Evolutionary conservation across 1,284 basidiomycete genomes (phyloP), one percentile per base, ranked within the genome.

Genomic region (Leccinum pallidistipes): DNA sequence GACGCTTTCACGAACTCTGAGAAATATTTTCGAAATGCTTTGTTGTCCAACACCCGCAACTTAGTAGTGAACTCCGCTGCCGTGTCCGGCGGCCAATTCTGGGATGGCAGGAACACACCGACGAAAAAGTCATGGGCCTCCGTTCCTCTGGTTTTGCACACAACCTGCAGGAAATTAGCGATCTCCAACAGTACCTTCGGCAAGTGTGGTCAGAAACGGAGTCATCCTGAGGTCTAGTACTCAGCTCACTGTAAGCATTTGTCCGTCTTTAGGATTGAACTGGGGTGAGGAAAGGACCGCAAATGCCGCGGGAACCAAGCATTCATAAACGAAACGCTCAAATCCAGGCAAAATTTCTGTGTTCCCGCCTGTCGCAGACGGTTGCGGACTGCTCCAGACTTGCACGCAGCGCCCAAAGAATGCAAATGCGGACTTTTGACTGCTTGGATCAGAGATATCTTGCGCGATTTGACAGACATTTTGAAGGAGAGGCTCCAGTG

Each of bases 301-400:
- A 74, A 99, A 98, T 36, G 90, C 89, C 1, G 89, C 79, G 4
- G 93, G 93, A 56, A 98, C 80, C 49, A 98, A 79, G 9, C 89
- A 86, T 66, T 97, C 91, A 74, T 99, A 99, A 56, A 98, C 84
- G 73, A 97, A 97, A 12, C 86, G 83, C 68, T 98, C 95, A 72
- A 98, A 99, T 1, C 97, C 97, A 12, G 94, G 94, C 31, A 99
- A 76, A 16, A 83, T 79, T 61, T 83, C 74, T 52, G 77, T 74
- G 16, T 78, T 77, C n/a, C 78, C 80, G 65, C 80, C 77, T 7
- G 74, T 66, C 8, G 72, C 66, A 8, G 75, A 57, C 43, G 72
- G 69, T 43, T 77, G 74, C 24, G 84, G 81, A 56, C 83, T 84
- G 12, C 89, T 91, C 95, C 96, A 98, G 3, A 86, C 82, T n/a